phyloP scores from a whole-genome alignment of 2,329 filamentous ascomycete genomes.

The Blumeriella jaapii region DNA sequence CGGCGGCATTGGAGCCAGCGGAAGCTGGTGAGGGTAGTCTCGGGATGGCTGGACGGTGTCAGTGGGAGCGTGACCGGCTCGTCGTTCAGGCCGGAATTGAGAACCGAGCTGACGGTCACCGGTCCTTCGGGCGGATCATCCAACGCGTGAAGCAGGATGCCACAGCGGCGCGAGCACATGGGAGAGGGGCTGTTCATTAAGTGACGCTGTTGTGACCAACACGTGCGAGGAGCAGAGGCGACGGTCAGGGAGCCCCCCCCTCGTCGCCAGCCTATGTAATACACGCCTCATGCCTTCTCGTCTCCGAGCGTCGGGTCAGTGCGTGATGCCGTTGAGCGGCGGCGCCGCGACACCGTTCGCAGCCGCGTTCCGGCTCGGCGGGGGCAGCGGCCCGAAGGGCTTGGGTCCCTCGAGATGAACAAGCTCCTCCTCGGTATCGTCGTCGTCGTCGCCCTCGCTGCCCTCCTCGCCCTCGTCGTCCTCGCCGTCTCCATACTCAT shows the following conservation, averaged over 20 bases:
- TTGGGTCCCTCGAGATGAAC: constrained; percentile 23
- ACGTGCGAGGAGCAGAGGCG: constrained; percentile 7
- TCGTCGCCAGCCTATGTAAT: no score
- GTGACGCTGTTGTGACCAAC: constrained; percentile 8
- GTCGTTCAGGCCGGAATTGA: no score
- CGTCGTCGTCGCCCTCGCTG: constrained; percentile 39
- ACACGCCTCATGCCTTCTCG: constrained; percentile 6
- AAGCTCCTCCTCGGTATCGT: constrained; percentile 32
- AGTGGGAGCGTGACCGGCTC: no score
- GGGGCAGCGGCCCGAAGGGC: constrained; percentile 26
- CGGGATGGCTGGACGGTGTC: no score
- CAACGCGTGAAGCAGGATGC: no score
- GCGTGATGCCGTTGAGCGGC: constrained; percentile 23
- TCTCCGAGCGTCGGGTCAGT: constrained; percentile 9
- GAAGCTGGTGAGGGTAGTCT: no score
- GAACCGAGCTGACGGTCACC: no score
- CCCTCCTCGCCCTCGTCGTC: constrained; percentile 43
- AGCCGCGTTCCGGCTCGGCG: constrained; percentile 20
- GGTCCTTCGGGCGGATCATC: no score
- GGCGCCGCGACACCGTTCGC: constrained; percentile 17
- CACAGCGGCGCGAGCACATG: no score
- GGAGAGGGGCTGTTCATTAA: no score
- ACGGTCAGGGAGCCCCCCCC: no score
- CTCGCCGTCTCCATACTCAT: constrained; percentile 46
- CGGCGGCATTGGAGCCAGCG: no score